phyloP scores from a whole-genome alignment of 805 yeast species.

The Candida pseudoglaebosa region DNA sequence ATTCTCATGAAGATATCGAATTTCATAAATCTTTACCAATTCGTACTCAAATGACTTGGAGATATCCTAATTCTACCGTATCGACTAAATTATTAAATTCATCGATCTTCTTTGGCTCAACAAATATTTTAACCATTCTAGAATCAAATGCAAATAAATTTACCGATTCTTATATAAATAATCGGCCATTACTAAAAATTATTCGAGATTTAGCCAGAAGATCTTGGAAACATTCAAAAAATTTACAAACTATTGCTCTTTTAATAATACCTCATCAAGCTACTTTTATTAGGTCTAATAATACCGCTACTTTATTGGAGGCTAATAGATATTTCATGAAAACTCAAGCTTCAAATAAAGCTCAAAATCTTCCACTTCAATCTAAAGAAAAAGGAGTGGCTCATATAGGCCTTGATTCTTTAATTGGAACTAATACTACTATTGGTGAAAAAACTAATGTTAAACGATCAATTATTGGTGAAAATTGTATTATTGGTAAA shows the following conservation, averaged over 20 bases:
- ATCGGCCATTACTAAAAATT: slow-evolving; percentile 58
- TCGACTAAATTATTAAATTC: slow-evolving; percentile 75
- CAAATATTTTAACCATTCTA: slow-evolving; percentile 50
- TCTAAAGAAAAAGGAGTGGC: slow-evolving; percentile 57
- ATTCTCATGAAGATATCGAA: slow-evolving; percentile 65
- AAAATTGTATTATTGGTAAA: slow-evolving; percentile 71
- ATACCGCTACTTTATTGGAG: slow-evolving; percentile 79
- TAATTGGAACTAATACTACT: slow-evolving; percentile 63
- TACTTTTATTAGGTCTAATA: slow-evolving; percentile 72
- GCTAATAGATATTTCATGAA: slow-evolving; percentile 78
- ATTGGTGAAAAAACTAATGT: slow-evolving; percentile 83
- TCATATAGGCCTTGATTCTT: slow-evolving; percentile 81
- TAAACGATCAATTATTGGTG: slow-evolving; percentile 79
- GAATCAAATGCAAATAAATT: slow-evolving; percentile 30
- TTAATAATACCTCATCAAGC: slow-evolving; percentile 67
- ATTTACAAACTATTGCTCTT: slow-evolving; percentile 61
- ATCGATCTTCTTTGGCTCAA: slow-evolving; percentile 48
- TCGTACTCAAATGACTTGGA: slow-evolving; percentile 88
- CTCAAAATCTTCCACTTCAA: slow-evolving; percentile 17
- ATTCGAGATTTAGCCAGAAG: slow-evolving; percentile 86
- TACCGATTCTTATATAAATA: slow-evolving; percentile 34
- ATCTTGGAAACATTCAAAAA: slow-evolving; percentile 76
- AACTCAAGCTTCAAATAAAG: slow-evolving; percentile 46
- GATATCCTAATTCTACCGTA: slow-evolving; percentile 71
- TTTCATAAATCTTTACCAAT: slow-evolving; percentile 67